Evolutionary conservation across 139 green algal genomes (phyloP), one percentile per base, ranked within the genome.

Genomic region (Zygnema circumcarinatum): DNA sequence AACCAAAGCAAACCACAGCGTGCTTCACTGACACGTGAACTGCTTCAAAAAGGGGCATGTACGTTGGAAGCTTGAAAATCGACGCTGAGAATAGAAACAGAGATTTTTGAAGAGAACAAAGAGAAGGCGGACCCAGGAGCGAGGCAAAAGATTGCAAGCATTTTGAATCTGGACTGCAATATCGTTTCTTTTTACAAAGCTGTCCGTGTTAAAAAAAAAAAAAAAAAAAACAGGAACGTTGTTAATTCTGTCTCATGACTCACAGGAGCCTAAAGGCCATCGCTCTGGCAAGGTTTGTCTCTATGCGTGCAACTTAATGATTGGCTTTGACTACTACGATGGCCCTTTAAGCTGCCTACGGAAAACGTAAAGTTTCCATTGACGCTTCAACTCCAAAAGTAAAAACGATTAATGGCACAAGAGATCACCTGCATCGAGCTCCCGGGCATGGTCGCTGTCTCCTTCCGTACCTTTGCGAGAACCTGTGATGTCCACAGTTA

Each of bases 381-480:
- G 3, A 78, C 35, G 11, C 3, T 78, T 78, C 16, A 11, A 78
- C 36, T 78, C 69, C 7, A 25, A 62, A 62, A 78, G 7, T 11
- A 40, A 53, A 78, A 11, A 36, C 16, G 69, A 40, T 78, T 53
- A 78, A 78, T 3, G 36, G 38, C 20, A 32, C n/a, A 62, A 52
- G 20, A 83, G 75, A 16, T 20, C 32, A 83, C 75, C 75, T 83
- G 75, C 75, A 83, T 83, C 11, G 25, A 2, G 32, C 75, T 33
- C 29, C 75, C 75, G 36, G 7, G 2, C 75, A 83, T 83, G 32
- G 31, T 11, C 3, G 75, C n/a, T 25, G 75, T 83, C 32, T 83
- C 75, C 2, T 83, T 33, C 32, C 75, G 75, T 7, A 83, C 20
- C 75, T 56, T 47, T 2, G 75, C 75, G 2, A 83, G 32, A 33